Conservation (phyloP, 805 yeast genomes). For the Ascoidea asiatica region DNA sequence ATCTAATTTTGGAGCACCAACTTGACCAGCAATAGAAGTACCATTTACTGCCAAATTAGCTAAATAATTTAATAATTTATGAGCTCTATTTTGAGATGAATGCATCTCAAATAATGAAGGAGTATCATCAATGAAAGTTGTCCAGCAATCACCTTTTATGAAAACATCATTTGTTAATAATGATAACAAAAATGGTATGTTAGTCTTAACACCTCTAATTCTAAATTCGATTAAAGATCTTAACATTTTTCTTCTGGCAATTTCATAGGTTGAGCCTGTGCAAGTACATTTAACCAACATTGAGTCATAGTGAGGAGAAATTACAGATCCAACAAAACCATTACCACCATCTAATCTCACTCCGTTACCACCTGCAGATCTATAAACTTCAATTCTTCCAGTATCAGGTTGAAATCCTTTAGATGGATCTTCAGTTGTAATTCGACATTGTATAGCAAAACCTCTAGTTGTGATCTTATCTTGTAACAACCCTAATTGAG, state of each 20-base stretch:
- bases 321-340: slow-evolving; percentile 93
- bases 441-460: slow-evolving; percentile 97
- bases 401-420: slow-evolving; percentile 98
- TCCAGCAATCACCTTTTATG: slow-evolving; percentile 85
- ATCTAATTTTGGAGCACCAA: slow-evolving; percentile 75
- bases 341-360: slow-evolving; percentile 98
- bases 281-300: slow-evolving; percentile 97
- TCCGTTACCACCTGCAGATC: slow-evolving; percentile 99
- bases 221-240: slow-evolving; percentile 94
- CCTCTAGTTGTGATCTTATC: slow-evolving; percentile 94
- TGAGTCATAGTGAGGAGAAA: slow-evolving; percentile 95
- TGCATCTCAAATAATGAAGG: slow-evolving; percentile 93
- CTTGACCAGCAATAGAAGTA: slow-evolving; percentile 89
- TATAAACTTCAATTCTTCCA: slow-evolving; percentile 93
- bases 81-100: slow-evolving; percentile 92
- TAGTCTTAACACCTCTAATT: slow-evolving; percentile 97
- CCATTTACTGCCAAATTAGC: slow-evolving; percentile 96
- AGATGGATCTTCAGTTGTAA: slow-evolving; percentile 95
- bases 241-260: slow-evolving; percentile 94
- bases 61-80: slow-evolving; percentile 77
- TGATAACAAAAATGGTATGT: slow-evolving; percentile 91
- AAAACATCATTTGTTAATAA: slow-evolving; percentile 83
- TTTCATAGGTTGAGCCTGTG: slow-evolving; percentile 94
- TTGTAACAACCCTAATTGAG: slow-evolving; percentile 84
- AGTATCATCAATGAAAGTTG: slow-evolving; percentile 96